phyloP scores from a whole-genome alignment of 192 early-diverging fungal genomes.

The Linnemannia elongata region DNA sequence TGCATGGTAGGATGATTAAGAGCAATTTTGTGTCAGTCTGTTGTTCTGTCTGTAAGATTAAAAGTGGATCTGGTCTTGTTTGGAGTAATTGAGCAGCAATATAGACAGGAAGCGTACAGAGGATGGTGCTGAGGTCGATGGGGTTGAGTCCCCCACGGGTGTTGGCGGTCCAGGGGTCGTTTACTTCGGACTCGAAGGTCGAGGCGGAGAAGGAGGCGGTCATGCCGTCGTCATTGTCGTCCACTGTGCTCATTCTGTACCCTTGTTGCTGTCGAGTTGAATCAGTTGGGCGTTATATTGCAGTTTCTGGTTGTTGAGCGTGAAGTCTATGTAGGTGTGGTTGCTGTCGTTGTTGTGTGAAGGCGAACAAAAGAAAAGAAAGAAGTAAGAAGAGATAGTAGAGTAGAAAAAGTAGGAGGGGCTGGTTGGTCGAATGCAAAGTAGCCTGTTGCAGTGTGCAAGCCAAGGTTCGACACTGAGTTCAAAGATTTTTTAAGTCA shows the following conservation, averaged over 20 bases:
- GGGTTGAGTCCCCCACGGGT: constrained; percentile 16
- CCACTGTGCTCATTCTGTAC: constrained; percentile 17
- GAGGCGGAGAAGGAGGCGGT: constrained; percentile 47
- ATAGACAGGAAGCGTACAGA: constrained; percentile 15
- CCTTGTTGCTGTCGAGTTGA: not conserved
- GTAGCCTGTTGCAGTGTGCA: not conserved
- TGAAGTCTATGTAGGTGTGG: not conserved
- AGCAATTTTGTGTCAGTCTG: not conserved
- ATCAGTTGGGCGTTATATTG: too few relatives aligned
- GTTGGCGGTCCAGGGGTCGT: constrained; percentile 40
- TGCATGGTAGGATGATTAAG: not conserved
- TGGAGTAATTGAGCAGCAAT: not conserved
- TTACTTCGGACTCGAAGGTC: constrained; percentile 36
- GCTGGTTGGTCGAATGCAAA: not conserved
- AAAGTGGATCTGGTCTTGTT: not conserved
- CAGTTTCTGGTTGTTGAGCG: not conserved
- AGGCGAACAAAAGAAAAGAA: not conserved
- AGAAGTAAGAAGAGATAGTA: not conserved
- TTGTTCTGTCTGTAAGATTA: not conserved
- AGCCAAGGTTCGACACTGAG: too few relatives aligned
- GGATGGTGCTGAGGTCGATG: constrained; percentile 25
- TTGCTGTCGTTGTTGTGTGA: not conserved
- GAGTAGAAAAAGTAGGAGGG: too few relatives aligned
- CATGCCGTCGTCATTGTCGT: constrained; percentile 43
- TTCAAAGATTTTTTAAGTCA: not conserved